Evolutionary conservation across 2,329 filamentous ascomycete genomes (phyloP).

Genomic region (Penicillium sp.): DNA sequence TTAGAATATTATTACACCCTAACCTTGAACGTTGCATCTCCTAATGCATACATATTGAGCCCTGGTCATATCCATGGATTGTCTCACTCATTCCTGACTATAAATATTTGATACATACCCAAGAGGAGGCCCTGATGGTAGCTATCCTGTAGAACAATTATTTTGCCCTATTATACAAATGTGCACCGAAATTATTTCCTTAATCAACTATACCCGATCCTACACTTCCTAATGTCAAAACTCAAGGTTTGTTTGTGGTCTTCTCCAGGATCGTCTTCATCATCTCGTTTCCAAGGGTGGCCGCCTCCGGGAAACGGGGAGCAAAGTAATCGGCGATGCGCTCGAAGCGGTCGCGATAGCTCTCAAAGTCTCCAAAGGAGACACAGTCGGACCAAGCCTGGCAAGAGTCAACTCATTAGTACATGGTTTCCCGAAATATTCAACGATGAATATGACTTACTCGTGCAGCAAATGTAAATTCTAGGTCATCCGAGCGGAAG

Average conservation of each 20-base stretch:
- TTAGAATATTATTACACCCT: too few relatives aligned
- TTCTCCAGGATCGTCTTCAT: conserved; percentile 92
- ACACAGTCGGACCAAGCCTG: conserved; percentile 94
- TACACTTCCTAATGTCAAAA: neutral
- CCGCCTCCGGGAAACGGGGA: conserved; percentile 83
- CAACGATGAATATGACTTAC: conserved; percentile 38
- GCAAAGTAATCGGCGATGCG: conserved; percentile 90
- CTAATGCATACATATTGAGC: too few relatives aligned
- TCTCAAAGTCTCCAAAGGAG: conserved; percentile 85
- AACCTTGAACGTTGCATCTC: too few relatives aligned
- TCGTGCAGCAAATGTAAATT: conserved; percentile 94
- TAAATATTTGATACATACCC: too few relatives aligned
- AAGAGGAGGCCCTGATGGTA: too few relatives aligned
- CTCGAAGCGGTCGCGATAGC: conserved; percentile 88
- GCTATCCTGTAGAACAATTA: neutral
- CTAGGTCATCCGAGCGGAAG: conserved; percentile 92
- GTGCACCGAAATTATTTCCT: neutral
- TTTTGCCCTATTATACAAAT: neutral
- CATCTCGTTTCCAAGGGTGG: conserved; percentile 90
- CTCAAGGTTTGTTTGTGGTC: conserved; percentile 43
- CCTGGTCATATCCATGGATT: too few relatives aligned
- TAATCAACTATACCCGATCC: neutral
- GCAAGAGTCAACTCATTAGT: neutral
- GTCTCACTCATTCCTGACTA: too few relatives aligned
- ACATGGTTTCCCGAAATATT: neutral